Base-by-base conservation (phyloP, 306 rosid genomes). In the Leucaena leucocephala region DNA sequence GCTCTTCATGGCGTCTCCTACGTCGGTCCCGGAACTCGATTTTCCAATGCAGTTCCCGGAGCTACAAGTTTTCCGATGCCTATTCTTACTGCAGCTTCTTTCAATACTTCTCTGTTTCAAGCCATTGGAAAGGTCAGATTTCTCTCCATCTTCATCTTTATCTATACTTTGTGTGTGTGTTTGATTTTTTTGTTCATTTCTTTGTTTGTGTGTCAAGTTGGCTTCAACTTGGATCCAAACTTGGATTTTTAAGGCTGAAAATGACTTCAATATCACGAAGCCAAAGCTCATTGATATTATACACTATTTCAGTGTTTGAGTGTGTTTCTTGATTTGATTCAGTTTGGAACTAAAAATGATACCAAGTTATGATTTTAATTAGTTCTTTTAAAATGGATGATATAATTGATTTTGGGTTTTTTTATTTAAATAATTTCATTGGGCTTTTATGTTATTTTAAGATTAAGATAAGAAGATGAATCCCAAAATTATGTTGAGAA, bases 41-140 rank as follows among this genome's bases (percentile, higher is more conserved):
- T 93, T 75, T 88, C 99, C 7, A 82, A 59, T 81, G 76, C 82
- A 45, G 93, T 96, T 14, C 93, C 98, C 0, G 98, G 87, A 5
- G 98, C 98, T 7, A 96, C 99, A 2, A 96, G 99, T 82, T 96
- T 96, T 76, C 99, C 99, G 50, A 88, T 85, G 91, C 91, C 89
- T 46, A 93, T 96, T 79, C 87, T 93, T 69, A 96, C 99, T 0
- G 99, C 97, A 0, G 99, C 99, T 69, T 84, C 99, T 57, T 96
- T 96, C 93, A 96, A 96, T n/a, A 38, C 90, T 50, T 73, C 98
- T 16, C 91, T 96, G 10, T 96, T 93, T 82, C 67, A 90, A 80
- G 89, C 94, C 92, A 96, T 96, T 81, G 99, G 99, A 81, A 89
- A 70, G 90, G 99, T 96, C 76, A 76, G 83, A 5, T 15, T 54